Evolutionary conservation across 768 basidiomycete species (phyloP).

Genomic region (Boletus huronensis): DNA sequence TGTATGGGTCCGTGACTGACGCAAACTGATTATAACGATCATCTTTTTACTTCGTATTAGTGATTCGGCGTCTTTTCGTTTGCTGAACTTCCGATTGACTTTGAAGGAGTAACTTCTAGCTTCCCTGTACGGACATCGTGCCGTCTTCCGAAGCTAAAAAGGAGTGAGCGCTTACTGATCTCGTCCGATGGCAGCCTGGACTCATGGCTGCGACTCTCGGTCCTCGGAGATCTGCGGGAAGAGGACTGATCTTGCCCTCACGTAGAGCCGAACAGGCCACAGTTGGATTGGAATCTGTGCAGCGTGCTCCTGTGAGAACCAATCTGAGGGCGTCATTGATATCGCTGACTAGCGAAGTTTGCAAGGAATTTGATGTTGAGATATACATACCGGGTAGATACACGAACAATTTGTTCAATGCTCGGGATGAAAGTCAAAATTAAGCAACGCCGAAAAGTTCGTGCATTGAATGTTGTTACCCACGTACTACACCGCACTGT

Average conservation of each 20-base stretch:
- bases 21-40: background rate
- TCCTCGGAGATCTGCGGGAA: background rate
- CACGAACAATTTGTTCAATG: background rate
- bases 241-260: background rate
- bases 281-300: background rate
- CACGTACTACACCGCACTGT: background rate
- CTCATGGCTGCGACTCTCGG: background rate
- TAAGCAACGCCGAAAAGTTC: background rate
- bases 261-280: background rate
- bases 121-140: background rate
- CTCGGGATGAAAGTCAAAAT: background rate
- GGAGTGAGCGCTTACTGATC: background rate
- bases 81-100: background rate
- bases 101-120: too few species aligned
- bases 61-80: background rate
- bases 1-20: background rate
- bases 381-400: too few species aligned
- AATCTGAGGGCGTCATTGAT: background rate
- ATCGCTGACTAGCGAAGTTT: background rate
- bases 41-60: background rate
- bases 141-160: background rate
- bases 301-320: background rate
- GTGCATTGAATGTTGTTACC: background rate
- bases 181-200: background rate
- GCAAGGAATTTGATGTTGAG: background rate